A percentile compares a stretch with the other conserved stretches of the same genome.
phyloP scores from a whole-genome alignment of 345 rosid genomes.

The Linum lewisii region DNA sequence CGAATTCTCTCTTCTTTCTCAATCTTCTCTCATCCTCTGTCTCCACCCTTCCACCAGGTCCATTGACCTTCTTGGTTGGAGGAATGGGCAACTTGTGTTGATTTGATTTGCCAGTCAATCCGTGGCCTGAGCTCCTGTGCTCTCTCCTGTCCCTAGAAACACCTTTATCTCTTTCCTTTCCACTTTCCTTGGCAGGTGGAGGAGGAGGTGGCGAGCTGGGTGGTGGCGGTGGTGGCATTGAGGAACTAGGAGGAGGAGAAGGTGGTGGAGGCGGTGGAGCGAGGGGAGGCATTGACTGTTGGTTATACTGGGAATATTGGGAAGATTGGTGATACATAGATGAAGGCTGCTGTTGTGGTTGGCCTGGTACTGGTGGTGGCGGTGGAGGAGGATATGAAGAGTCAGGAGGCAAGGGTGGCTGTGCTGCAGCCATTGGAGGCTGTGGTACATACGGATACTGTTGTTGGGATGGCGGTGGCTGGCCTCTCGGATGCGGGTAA shows the following conservation, averaged over 20 bases:
- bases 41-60: conserved; percentile 46
- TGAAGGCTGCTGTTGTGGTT: conserved; percentile 24
- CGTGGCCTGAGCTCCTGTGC: conserved; percentile 29
- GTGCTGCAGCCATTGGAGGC: conserved; percentile 19
- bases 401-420: conserved; percentile 44
- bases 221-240: conserved; percentile 74
- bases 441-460: conserved; percentile 61
- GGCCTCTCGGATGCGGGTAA: conserved; percentile 22
- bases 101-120: conserved; percentile 12
- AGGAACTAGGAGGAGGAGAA: conserved; percentile 43
- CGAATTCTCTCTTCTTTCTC: conserved; percentile 85
- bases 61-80: conserved; percentile 39
- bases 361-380: conserved; percentile 25
- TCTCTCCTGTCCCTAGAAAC: conserved; percentile 40
- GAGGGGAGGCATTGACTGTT: conserved; percentile 45
- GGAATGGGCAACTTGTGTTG: conserved; percentile 41
- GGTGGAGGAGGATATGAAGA: conserved; percentile 44
- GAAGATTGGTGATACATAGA: conserved; percentile 41
- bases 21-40: conserved; percentile 87
- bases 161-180: conserved; percentile 32
- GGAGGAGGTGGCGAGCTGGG: conserved; percentile 84
- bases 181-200: conserved; percentile 50
- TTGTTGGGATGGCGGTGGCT: conserved; percentile 49
- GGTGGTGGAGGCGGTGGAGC: conserved; percentile 54
- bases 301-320: conserved; percentile 44